Conservation (phyloP, 495 filamentous ascomycete genomes). For the Jackrogersella minutella region DNA sequence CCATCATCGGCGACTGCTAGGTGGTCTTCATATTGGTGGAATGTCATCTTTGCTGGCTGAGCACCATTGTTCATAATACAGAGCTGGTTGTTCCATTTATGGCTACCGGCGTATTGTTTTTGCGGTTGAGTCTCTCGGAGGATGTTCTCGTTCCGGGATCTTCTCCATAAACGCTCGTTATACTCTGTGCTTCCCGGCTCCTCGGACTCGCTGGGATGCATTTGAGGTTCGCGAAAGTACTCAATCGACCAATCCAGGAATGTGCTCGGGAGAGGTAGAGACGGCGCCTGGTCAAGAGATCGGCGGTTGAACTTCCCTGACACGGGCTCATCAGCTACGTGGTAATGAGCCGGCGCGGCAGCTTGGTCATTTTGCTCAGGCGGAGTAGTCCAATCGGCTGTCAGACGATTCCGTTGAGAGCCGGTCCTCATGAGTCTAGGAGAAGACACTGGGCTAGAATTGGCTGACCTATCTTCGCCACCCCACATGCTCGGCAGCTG, state of each 20-base stretch:
- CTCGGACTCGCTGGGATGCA: conserved; percentile 94
- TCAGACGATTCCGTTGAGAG: conserved; percentile 55
- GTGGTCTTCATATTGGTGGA: conserved; percentile 98
- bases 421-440: conserved; percentile 53
- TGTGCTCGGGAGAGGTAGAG: conserved; percentile 77
- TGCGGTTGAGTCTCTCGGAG: conserved; percentile 90
- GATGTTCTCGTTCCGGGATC: conserved; percentile 91
- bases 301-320: conserved; percentile 75
- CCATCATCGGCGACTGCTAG: conserved; percentile 92
- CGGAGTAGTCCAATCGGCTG: conserved; percentile 71
- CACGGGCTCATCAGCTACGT: conserved; percentile 76
- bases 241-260: conserved; percentile 97
- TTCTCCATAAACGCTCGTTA: conserved; percentile 91
- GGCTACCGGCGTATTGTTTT: conserved; percentile 83
- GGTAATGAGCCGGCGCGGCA: conserved; percentile 73
- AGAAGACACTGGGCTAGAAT: conserved; percentile 44
- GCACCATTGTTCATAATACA: conserved; percentile 85
- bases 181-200: conserved; percentile 98
- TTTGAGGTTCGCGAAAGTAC: conserved; percentile 99
- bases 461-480: conserved; percentile 45
- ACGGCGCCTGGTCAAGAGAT: conserved; percentile 61
- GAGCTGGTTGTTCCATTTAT: conserved; percentile 79
- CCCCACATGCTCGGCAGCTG: conserved; percentile 63
- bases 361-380: conserved; percentile 81
- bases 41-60: conserved; percentile 90